A percentile compares a stretch with the other conserved stretches of the same genome.
phyloP scores from a whole-genome alignment of 177 flowering plant species.

The Vitis hybrid region DNA sequence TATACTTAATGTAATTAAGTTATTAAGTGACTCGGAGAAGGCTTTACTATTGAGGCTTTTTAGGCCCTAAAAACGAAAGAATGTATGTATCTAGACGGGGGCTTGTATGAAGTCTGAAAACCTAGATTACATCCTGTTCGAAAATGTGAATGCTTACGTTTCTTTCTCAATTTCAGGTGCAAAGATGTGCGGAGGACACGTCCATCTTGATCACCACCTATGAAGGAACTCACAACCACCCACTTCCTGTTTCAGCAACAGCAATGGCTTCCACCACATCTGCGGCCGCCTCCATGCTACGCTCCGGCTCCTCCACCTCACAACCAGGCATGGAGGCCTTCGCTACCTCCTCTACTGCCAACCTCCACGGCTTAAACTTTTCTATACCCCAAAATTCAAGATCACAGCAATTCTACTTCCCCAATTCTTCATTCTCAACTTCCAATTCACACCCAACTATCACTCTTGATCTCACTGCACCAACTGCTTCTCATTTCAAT shows the following conservation, averaged over 20 bases:
- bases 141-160: not conserved
- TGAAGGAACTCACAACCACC: constrained; percentile 76
- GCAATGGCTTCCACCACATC: constrained; percentile 79
- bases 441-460: constrained; percentile 58
- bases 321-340: constrained; percentile 12
- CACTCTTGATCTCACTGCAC: constrained; percentile 62
- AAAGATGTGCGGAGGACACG: constrained; percentile 69
- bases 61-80: too few species aligned
- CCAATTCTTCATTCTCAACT: constrained; percentile 48
- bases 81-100: too few species aligned
- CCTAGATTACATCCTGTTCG: too few species aligned
- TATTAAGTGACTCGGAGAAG: too few species aligned
- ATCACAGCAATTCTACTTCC: constrained; percentile 36
- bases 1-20: too few species aligned
- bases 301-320: constrained; percentile 50
- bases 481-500: constrained; percentile 28
- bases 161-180: constrained; percentile 46
- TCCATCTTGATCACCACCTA: constrained; percentile 69
- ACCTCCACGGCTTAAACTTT: constrained; percentile 42
- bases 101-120: too few species aligned
- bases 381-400: constrained; percentile 37
- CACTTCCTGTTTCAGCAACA: constrained; percentile 60
- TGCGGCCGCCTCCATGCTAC: constrained; percentile 63
- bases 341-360: constrained; percentile 14
- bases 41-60: too few species aligned